Conservation (phyloP, 2,329 filamentous ascomycete species). For the Passalora sequoiae region DNA sequence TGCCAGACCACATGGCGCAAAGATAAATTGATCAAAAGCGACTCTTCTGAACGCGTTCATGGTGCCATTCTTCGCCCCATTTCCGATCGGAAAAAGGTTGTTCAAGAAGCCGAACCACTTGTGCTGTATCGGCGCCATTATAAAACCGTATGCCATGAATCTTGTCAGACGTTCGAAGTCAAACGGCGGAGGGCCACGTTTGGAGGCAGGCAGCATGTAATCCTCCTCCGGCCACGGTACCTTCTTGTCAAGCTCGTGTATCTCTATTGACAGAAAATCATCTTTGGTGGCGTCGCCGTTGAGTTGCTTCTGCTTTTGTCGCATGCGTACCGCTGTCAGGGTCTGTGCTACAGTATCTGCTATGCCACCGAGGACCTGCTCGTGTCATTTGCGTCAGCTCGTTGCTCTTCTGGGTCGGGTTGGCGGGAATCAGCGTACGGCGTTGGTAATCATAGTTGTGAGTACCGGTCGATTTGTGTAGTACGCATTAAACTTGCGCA, state of each 20-base stretch:
- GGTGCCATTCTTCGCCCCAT: constrained; percentile 40
- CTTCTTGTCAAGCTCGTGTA: constrained; percentile 79
- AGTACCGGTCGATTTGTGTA: constrained; percentile 93
- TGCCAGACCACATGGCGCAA: constrained; percentile 80
- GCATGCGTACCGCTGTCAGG: constrained; percentile 74
- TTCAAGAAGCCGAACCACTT: constrained; percentile 90
- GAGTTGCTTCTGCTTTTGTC: constrained; percentile 33
- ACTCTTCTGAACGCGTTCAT: constrained; percentile 82
- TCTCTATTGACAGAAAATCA: constrained; percentile 76
- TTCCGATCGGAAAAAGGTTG: constrained; percentile 71
- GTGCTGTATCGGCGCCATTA: constrained; percentile 92
- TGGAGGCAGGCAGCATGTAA: constrained; percentile 56
- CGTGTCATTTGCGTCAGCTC: constrained; percentile 4
- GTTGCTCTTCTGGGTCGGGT: background rate
- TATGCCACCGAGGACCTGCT: constrained; percentile 76
- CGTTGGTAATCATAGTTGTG: constrained; percentile 99
- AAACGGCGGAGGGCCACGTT: constrained; percentile 69
- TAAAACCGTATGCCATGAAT: constrained; percentile 96
- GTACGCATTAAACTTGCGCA: constrained; percentile 85
- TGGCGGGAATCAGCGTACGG: constrained; percentile 49
- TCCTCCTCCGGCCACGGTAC: constrained; percentile 62
- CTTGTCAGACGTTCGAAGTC: constrained; percentile 91
- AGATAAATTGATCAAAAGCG: constrained; percentile 85
- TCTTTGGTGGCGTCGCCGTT: constrained; percentile 58
- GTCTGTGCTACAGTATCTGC: constrained; percentile 94